Evolutionary conservation across 2,329 filamentous ascomycete genomes (phyloP).

Genomic region (Ophiostoma sp.): DNA sequence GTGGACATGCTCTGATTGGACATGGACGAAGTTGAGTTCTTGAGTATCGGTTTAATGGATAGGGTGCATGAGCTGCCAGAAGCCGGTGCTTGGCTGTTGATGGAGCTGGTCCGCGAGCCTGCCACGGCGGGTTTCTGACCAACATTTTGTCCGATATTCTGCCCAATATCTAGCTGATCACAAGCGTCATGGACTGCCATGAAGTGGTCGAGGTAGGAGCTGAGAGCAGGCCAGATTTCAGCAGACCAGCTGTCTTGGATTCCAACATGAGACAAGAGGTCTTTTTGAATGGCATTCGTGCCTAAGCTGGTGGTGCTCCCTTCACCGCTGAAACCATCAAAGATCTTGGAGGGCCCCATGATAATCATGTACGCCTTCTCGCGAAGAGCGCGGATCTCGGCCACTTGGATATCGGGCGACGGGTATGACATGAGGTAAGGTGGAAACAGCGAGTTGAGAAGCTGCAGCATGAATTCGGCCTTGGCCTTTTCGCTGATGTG

Average conservation of each 20-base stretch:
- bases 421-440: conserved; percentile 27
- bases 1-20: conserved; percentile 20
- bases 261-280: conserved; percentile 18
- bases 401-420: conserved; percentile 18
- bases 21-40: conserved; percentile 18
- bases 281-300: not conserved
- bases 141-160: not conserved
- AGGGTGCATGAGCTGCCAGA: conserved; percentile 6
- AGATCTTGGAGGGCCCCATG: conserved; percentile 9
- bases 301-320: not conserved
- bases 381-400: conserved; percentile 22
- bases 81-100: not conserved
- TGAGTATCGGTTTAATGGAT: conserved; percentile 23
- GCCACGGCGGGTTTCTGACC: not conserved
- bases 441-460: conserved; percentile 28
- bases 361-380: conserved; percentile 21
- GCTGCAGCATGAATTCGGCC: conserved; percentile 23
- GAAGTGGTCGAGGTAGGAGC: conserved; percentile 16
- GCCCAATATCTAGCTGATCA: not conserved
- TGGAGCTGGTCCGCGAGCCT: not conserved
- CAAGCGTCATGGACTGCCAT: conserved; percentile 10
- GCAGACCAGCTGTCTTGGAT: conserved; percentile 22
- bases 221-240: conserved; percentile 23
- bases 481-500: conserved; percentile 19
- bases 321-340: not conserved